phyloP scores from a whole-genome alignment of 78 protist genomes.

The Speleostelium caveatum region DNA sequence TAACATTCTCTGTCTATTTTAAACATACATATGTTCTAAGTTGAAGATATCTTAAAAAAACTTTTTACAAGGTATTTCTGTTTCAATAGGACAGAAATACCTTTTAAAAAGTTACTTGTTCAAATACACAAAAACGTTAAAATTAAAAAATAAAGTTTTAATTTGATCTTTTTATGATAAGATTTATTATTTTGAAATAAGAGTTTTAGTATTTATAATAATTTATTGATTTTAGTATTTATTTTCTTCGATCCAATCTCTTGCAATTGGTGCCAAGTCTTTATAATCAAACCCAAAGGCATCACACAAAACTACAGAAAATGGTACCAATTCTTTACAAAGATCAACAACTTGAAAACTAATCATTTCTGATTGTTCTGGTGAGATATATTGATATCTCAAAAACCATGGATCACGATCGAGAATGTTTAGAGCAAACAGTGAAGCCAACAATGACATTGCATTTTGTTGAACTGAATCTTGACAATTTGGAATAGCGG shows the following conservation, averaged over 20 bases:
- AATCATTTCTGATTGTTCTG: conserved; percentile 65
- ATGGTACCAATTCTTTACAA: conserved; percentile 56
- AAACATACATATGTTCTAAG: no score
- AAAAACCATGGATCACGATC: conserved; percentile 66
- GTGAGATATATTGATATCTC: conserved; percentile 37
- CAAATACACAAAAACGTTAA: no score
- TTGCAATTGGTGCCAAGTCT: conserved; percentile 26
- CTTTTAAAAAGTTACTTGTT: no score
- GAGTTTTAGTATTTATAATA: no score
- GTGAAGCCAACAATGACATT: conserved; percentile 9
- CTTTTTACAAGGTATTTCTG: no score
- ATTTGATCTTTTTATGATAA: no score
- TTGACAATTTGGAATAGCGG: conserved; percentile 19
- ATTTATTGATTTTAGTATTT: no score
- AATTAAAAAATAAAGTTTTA: no score
- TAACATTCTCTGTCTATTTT: no score
- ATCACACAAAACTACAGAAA: conserved; percentile 28
- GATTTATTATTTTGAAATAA: no score
- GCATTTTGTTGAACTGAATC: conserved; percentile 14
- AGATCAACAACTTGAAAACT: conserved; percentile 6
- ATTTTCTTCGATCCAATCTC: conserved; percentile 69
- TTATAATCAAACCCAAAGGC: conserved; percentile 48
- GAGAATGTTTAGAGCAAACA: conserved; percentile 22
- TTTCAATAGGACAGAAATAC: no score
- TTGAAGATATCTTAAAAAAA: no score